Conservation (phyloP, 371 early-diverging fungal genomes). For the Dichotomocladium elegans region DNA sequence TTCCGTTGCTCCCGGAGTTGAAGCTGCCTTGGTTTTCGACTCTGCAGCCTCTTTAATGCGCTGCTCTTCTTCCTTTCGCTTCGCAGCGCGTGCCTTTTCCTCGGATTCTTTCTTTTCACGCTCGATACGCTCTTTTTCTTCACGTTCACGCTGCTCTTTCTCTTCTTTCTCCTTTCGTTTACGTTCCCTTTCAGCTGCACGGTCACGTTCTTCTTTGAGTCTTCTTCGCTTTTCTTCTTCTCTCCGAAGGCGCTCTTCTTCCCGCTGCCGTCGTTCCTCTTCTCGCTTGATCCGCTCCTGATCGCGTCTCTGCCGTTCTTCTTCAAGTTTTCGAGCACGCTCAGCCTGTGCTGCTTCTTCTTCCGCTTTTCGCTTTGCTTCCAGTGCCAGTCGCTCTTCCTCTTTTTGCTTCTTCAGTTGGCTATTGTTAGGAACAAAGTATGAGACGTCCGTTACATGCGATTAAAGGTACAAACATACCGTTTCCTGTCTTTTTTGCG, state of each 20-base stretch:
- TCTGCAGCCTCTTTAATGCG: not conserved
- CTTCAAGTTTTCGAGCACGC: slow-evolving; percentile 28
- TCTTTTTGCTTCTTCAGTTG: slow-evolving; percentile 41
- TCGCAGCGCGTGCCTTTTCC: slow-evolving; percentile 20
- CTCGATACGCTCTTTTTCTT: slow-evolving; percentile 26
- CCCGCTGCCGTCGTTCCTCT: slow-evolving; percentile 49
- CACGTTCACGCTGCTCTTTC: slow-evolving; percentile 41
- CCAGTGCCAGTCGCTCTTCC: slow-evolving; percentile 31
- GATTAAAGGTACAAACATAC: slow-evolving; percentile 14
- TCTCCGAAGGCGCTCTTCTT: slow-evolving; percentile 48
- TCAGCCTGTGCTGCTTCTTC: slow-evolving; percentile 30
- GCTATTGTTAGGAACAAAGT: slow-evolving; percentile 9
- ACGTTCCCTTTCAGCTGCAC: slow-evolving; percentile 53
- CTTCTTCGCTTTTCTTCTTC: slow-evolving; percentile 55
- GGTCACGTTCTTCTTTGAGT: slow-evolving; percentile 52
- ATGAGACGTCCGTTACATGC: slow-evolving; percentile 14
- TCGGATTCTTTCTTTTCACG: slow-evolving; percentile 27
- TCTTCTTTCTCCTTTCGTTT: slow-evolving; percentile 59
- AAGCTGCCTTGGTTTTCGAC: not conserved
- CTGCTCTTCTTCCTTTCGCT: slow-evolving; percentile 7
- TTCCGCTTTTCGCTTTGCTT: slow-evolving; percentile 36
- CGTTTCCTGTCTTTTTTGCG: slow-evolving; percentile 58
- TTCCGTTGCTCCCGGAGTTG: not conserved
- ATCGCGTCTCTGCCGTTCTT: slow-evolving; percentile 53
- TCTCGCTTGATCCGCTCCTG: slow-evolving; percentile 24